These are phyloP conservation scores for Micractinium conductrix DNA, from an alignment of 139 green algal species.

Conservation along the genomic window DNA sequence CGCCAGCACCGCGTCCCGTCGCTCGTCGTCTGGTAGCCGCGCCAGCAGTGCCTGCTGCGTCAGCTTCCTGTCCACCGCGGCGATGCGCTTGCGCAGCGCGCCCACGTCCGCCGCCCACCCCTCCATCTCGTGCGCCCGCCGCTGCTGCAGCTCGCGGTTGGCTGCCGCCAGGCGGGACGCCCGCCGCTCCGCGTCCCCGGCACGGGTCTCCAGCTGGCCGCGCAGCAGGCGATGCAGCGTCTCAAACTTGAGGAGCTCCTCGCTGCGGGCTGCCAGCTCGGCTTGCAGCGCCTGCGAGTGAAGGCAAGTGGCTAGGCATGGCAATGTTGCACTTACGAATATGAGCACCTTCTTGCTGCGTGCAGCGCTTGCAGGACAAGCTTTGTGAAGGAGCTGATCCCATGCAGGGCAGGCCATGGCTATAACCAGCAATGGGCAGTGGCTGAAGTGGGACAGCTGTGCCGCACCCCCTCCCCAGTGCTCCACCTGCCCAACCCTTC, in stretches of 20 bases:
- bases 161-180: slow-evolving; percentile 32
- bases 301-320: no score
- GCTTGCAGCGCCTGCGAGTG: slow-evolving; percentile 33
- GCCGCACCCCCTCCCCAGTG: no score
- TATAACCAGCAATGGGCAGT: no score
- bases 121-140: slow-evolving; percentile 69
- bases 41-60: slow-evolving; percentile 73
- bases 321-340: no score
- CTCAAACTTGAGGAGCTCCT: slow-evolving; percentile 72
- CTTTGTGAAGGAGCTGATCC: no score
- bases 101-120: slow-evolving; percentile 76
- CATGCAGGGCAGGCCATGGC: no score
- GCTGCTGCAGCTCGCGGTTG: slow-evolving; percentile 52
- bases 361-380: no score
- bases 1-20: slow-evolving; percentile 58
- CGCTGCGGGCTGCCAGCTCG: slow-evolving; percentile 68
- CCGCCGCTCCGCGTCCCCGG: slow-evolving; percentile 57
- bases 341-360: no score
- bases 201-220: slow-evolving; percentile 69
- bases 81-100: slow-evolving; percentile 71
- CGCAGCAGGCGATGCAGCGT: slow-evolving; percentile 68
- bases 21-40: slow-evolving; percentile 63
- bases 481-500: no score
- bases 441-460: no score
- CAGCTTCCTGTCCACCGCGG: slow-evolving; percentile 70